Evolutionary conservation across 768 basidiomycete genomes (phyloP), one percentile per base, ranked within the genome.

Genomic region (Arthromyces matolae): DNA sequence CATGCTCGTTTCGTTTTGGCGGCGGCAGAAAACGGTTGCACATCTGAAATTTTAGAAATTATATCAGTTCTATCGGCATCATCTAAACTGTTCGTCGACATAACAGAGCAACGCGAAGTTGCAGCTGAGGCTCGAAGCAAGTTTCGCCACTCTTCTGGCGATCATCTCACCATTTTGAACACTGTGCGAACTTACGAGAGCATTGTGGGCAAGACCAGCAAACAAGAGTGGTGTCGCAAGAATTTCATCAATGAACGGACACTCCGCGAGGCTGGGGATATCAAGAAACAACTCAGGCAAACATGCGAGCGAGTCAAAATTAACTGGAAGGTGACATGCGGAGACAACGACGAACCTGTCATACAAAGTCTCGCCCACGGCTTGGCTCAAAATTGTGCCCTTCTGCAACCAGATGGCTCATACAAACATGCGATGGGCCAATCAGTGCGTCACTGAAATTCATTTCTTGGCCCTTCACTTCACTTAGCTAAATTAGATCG

Each of bases 81-180:
- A 1, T 86, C 89, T 8, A 84, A 84, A 44, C 77, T 93, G 22
- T 93, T 94, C 69, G 53, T 89, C 45, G 90, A 95, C 64, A 68
- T 81, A 12, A 75, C 77, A 16, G 84, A 91, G 47, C 76, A 85
- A 25, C 83, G 93, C 19, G 89, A 93, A 32, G 72, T 72, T 8
- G 84, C 86, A 4, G 69, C 77, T 1, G 84, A 84, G 42, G 83
- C 83, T 2, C 79, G 91, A 4, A 67, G 72, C 32, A 89, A 88
- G 64, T 97, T 98, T 62, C 72, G 80, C 6, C 89, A 94, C 66
- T 70, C 83, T 0, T 78, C 83, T 25, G 95, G 96, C 5, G 96
- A 99, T 65, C 96, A 99, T 65, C 71, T 94, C 53, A 94, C 90
- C 18, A 76, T 88, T 45, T 77, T 97, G 53, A 94, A 94, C 56